Base-by-base conservation (phyloP, 768 basidiomycete species). In the Crassisporium funariophilum region DNA sequence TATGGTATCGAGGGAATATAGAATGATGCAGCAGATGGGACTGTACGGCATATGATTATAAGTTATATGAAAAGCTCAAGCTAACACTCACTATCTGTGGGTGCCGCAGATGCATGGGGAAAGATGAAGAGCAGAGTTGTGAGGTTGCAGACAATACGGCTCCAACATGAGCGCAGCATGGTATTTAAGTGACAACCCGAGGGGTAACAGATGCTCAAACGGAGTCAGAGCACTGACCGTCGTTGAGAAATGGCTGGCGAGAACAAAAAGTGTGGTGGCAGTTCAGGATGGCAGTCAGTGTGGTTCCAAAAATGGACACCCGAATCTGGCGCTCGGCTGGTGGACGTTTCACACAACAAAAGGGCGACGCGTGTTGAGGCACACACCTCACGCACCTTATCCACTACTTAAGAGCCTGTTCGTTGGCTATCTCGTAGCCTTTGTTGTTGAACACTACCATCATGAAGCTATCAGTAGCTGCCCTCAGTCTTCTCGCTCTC, bases 11-110 rank as follows among this genome's bases (percentile, higher is more conserved):
- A 76, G 2, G 81, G 77, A 34, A 94, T 87, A 56, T 89, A 93
- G 69, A 92, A 93, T 0, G 86, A 88, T 0, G 91, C 83, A 8
- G 91, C 89, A 9, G 89, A 81, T 16, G 88, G 87, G 34, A 80
- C 88, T 90, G 16, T 12, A 37, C 34, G 49, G 16, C 15, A 21
- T 22, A 29, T 43, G 35, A 41, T 27, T 50, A 52, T 34, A 42
- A 29, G n/a, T 38, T 11, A 24, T n/a, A 20, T 10, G 37, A 1
- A 39, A 11, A 21, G 41, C 39, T 19, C 31, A 35, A 46, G 8
- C 5, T 33, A 17, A 20, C 13, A 62, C 72, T 55, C 41, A 81
- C 81, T 59, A 33, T 78, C 71, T 24, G 63, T 58, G 17, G 62
- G 65, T 24, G 62, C 67, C 39, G 62, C 62, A 17, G 21, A 42